Evolutionary conservation across 495 filamentous ascomycete species (phyloP).

Genomic region (Chaetomidium leptoderma): DNA sequence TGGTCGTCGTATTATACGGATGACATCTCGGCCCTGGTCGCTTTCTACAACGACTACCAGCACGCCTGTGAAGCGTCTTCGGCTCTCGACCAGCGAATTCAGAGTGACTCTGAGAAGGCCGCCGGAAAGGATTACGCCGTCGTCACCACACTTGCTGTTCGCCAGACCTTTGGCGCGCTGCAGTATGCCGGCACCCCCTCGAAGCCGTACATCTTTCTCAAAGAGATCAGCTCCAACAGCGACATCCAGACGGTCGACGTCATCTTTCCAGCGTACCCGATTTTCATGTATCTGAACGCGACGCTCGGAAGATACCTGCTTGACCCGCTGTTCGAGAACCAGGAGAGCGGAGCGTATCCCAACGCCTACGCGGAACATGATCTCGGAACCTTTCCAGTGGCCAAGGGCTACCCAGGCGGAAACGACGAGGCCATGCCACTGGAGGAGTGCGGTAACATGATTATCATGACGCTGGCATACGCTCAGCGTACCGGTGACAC

Average conservation of each 20-base stretch:
- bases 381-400: slow-evolving; percentile 85
- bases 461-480: slow-evolving; percentile 79
- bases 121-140: slow-evolving; percentile 70
- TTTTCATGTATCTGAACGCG: slow-evolving; percentile 86
- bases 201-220: slow-evolving; percentile 78
- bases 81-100: slow-evolving; percentile 65
- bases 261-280: slow-evolving; percentile 86
- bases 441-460: slow-evolving; percentile 93
- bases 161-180: slow-evolving; percentile 84
- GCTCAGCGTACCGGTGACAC: slow-evolving; percentile 43
- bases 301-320: slow-evolving; percentile 78
- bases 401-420: slow-evolving; percentile 82
- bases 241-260: slow-evolving; percentile 95
- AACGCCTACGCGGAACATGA: slow-evolving; percentile 87
- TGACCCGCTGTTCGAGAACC: slow-evolving; percentile 86
- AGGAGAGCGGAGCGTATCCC: slow-evolving; percentile 84
- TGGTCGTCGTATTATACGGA: slow-evolving; percentile 69
- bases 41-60: slow-evolving; percentile 69
- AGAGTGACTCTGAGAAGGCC: slow-evolving; percentile 62
- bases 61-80: slow-evolving; percentile 50
- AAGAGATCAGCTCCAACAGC: slow-evolving; percentile 92
- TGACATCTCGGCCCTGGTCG: slow-evolving; percentile 54
- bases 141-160: slow-evolving; percentile 76
- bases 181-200: slow-evolving; percentile 75
- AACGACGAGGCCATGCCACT: slow-evolving; percentile 89